Base-by-base conservation (phyloP, 2,329 filamentous ascomycete species). In the Magnaporthiopsis rhizophila region DNA sequence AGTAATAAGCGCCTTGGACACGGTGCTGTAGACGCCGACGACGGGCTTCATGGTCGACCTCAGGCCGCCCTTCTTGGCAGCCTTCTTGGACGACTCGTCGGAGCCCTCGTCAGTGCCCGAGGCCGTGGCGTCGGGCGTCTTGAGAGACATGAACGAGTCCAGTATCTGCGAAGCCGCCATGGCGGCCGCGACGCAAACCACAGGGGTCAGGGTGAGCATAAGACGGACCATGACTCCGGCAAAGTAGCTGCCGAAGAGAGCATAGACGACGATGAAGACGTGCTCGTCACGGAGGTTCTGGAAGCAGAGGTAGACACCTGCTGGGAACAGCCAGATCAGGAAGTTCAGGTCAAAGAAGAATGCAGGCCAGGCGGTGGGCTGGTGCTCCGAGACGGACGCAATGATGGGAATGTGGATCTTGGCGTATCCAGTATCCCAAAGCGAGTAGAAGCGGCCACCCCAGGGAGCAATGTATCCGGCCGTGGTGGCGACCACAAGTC, bases 351-450 rank as follows among this genome's bases (percentile, higher is more conserved):
- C 95, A 77, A 99, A 99, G 82, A 99, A 99, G 84, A 97, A 99
- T 21, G 96, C 92, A 2, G 95, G 95, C 95, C 95, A 99, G 58
- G 95, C 95, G 53, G 95, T 99, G 64, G 95, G 95, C 80, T 99
- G 95, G 80, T 99, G 95, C 80, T 99, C 95, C 1, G 95, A 99
- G 60, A 99, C 95, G n/a, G 95, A 99, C 3, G 95, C 95, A 75
- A 99, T 99, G 74, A 99, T 99, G 67, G 95, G 95, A 74, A 99
- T 99, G 74, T 99, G 95, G 68, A 98, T 96, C 83, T 99, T 99
- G 72, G 95, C 95, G 74, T 99, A 99, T 71, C 92, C 90, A 7
- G 95, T 99, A 75, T 99, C 96, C 92, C 94, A 99, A 38, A 99
- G 87, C 28, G 96, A 99, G 81, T 99, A 99, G 85, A 99, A 99